phyloP scores from a whole-genome alignment of 164 flowering plant species.

The Aristolochia contorta region DNA sequence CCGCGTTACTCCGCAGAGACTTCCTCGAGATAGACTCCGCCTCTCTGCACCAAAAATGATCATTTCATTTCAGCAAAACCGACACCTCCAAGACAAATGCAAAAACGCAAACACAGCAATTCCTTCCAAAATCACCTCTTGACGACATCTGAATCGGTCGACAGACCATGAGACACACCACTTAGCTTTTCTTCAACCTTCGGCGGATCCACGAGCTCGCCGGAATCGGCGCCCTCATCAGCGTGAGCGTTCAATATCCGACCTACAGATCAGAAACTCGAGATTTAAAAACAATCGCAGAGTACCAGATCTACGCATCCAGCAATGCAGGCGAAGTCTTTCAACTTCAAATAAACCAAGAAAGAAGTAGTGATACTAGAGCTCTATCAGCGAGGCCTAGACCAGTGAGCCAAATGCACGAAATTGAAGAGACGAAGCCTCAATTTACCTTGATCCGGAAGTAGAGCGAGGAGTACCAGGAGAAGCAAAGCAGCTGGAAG shows the following conservation, averaged over 20 bases:
- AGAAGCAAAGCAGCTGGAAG: slow-evolving; percentile 59
- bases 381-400: no score
- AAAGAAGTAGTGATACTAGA: no score
- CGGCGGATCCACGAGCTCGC: slow-evolving; percentile 65
- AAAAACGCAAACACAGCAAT: no score
- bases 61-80: not conserved
- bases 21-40: slow-evolving; percentile 81
- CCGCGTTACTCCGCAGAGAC: slow-evolving; percentile 64
- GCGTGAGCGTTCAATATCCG: slow-evolving; percentile 75
- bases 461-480: slow-evolving; percentile 51
- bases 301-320: not conserved
- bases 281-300: not conserved
- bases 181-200: slow-evolving; percentile 92
- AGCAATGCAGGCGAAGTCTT: not conserved
- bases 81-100: no score
- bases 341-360: no score
- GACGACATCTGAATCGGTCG: slow-evolving; percentile 95
- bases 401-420: not conserved
- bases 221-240: slow-evolving; percentile 46
- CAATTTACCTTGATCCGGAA: slow-evolving; percentile 72
- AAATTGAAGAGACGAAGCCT: not conserved
- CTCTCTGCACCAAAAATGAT: slow-evolving; percentile 46
- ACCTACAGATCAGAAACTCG: slow-evolving; percentile 30
- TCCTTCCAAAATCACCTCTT: slow-evolving; percentile 42
- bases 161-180: slow-evolving; percentile 74